Percentiles rank a stretch among this genome's conserved stretches.
These are phyloP conservation scores for Sordariomycetes sp. DNA, from an alignment of 2,329 filamentous ascomycete species.

Conservation along the genomic window DNA sequence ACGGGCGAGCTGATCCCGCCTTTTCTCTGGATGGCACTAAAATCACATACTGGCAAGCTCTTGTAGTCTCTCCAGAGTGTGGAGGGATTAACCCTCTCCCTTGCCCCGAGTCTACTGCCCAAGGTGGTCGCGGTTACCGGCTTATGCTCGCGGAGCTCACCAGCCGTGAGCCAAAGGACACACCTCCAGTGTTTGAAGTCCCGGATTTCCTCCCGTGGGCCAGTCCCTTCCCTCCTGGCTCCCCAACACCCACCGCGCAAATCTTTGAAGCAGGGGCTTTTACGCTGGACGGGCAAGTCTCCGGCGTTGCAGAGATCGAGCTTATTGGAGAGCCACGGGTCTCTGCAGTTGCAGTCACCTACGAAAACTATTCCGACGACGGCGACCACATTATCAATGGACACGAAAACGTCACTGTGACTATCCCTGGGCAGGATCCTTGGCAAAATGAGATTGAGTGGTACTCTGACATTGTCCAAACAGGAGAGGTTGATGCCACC, in stretches of 20 bases:
- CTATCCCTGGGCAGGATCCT: constrained; percentile 10
- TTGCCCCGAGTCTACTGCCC: constrained; percentile 27
- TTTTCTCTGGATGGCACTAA: constrained; percentile 30
- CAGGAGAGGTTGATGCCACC: constrained; percentile 15
- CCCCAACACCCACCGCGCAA: constrained; percentile 13
- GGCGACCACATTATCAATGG: constrained; percentile 20
- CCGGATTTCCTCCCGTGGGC: constrained; percentile 23
- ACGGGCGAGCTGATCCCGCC: constrained; percentile 32
- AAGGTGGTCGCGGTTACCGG: constrained; percentile 25
- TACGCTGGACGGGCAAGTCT: not conserved
- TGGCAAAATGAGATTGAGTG: constrained; percentile 17
- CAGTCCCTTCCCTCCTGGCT: constrained; percentile 7
- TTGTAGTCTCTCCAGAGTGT: constrained; percentile 28
- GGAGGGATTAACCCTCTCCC: constrained; percentile 30
- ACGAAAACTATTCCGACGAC: constrained; percentile 26
- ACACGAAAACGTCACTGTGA: constrained; percentile 20
- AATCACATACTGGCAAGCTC: constrained; percentile 31
- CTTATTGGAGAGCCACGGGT: not conserved
- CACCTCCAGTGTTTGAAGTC: constrained; percentile 12
- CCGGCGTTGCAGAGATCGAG: not conserved
- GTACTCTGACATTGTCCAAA: constrained; percentile 26
- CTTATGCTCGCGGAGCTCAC: constrained; percentile 30
- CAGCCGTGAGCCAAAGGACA: constrained; percentile 15
- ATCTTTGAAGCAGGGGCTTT: constrained; percentile 2
- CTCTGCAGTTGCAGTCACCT: constrained; percentile 19